These are phyloP conservation scores for Sambucus nigra DNA, from an alignment of 129 eudicot species.

Conservation along the genomic window DNA sequence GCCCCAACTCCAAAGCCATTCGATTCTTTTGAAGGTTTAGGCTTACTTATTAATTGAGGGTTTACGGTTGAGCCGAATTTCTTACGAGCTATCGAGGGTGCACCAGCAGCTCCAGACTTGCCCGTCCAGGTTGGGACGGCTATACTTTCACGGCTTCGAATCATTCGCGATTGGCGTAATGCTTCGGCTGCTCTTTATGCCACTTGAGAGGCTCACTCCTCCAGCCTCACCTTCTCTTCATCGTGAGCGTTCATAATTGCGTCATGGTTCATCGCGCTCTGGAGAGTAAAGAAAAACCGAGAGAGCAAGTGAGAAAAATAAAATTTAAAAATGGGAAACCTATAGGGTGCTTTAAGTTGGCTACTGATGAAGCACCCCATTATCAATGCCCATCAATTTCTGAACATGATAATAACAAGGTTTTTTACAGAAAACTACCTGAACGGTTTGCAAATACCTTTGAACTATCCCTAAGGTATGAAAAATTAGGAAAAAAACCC, in stretches of 20 bases:
- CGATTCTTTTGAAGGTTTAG: slow-evolving; percentile 27
- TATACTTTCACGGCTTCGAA: slow-evolving; percentile 65
- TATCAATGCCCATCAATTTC: too few relatives aligned
- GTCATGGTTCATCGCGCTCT: slow-evolving; percentile 99
- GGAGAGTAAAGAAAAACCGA: not conserved
- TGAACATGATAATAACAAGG: too few relatives aligned
- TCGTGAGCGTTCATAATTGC: slow-evolving; percentile 77
- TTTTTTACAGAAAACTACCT: too few relatives aligned
- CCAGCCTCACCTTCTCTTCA: slow-evolving; percentile 64
- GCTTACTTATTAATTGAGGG: slow-evolving; percentile 29
- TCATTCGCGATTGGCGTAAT: slow-evolving; percentile 79
- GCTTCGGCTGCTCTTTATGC: slow-evolving; percentile 98
- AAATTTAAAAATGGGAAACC: not conserved
- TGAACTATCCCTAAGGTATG: too few relatives aligned
- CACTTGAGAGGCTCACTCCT: slow-evolving; percentile 78
- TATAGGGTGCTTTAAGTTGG: not conserved
- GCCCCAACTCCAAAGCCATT: slow-evolving; percentile 56
- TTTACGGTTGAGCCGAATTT: slow-evolving; percentile 82
- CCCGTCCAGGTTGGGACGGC: slow-evolving; percentile 96
- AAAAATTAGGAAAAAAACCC: too few relatives aligned
- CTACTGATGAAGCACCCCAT: too few relatives aligned
- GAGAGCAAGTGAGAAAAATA: too few relatives aligned
- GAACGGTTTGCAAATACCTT: too few relatives aligned
- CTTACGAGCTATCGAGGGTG: slow-evolving; percentile 48
- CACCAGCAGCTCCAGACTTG: slow-evolving; percentile 83